Evolutionary conservation across 140 eudicot genomes (phyloP), one percentile per base, ranked within the genome.

Genomic region (Stevia rebaudiana): DNA sequence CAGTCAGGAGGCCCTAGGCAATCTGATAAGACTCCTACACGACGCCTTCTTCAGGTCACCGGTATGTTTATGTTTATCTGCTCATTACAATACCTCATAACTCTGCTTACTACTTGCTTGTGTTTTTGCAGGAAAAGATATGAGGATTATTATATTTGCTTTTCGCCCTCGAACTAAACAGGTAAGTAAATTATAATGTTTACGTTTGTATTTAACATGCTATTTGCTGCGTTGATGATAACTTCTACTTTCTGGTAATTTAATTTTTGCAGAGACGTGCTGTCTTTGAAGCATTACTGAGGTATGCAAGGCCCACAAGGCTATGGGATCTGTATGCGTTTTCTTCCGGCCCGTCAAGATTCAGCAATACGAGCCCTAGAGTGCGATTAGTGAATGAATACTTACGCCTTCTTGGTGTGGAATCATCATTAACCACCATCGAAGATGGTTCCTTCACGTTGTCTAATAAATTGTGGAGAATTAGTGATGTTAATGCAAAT

Each of bases 271-370:
- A 92, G 99, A 81, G 99, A 61, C 95, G 95, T 28, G 90, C 90
- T n/a, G 95, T 88, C 24, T 85, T 81, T 70, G 97, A 88, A 41
- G 97, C 95, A 40, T 74, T 92, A 71, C 41, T 83, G 58, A 77
- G 94, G 86, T 85, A 83, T 21, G 81, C 95, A 43, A 83, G 94
- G 79, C 99, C 97, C 40, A 56, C 83, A 68, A 83, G 96, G 67
- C 73, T 92, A 11, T 92, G 95, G 99, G 99, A 92, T 81, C 80
- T 92, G 50, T 92, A 88, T 66, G 84, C 95, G 40, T 88, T 92
- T 76, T 75, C 84, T 61, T 74, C 82, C 48, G 90, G 97, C 44
- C 85, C 97, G 51, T 81, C 94, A 47, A 83, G 83, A 74, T 83
- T 70, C 78, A 61, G 74, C 65, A 84, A 82, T 70, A 76, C 80